Evolutionary conservation across 441 rosid species (phyloP).

Genomic region (Arabidopsis lyrata): DNA sequence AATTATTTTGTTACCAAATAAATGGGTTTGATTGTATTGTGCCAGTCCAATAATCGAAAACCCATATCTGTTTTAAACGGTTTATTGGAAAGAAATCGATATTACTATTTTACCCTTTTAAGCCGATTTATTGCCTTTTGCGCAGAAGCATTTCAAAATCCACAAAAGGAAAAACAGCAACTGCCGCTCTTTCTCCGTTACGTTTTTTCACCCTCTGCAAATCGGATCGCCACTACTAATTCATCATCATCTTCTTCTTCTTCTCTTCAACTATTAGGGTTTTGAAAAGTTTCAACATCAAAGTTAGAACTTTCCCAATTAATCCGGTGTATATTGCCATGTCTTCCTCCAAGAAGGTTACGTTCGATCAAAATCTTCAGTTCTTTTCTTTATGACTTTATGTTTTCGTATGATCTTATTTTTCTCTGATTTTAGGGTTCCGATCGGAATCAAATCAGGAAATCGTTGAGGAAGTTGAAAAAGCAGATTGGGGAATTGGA

Average conservation of each 20-base stretch:
- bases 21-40: background rate
- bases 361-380: background rate
- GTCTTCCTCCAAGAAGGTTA: conserved; percentile 48
- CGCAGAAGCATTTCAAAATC: background rate
- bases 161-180: background rate
- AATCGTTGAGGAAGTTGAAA: conserved; percentile 58
- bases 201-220: conserved; percentile 14
- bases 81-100: background rate
- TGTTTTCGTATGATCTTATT: background rate
- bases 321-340: conserved; percentile 33
- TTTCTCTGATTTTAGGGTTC: conserved; percentile 46
- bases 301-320: background rate
- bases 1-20: background rate
- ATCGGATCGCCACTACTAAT: background rate
- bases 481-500: conserved; percentile 57
- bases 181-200: conserved; percentile 40
- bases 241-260: conserved; percentile 8
- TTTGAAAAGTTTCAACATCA: background rate
- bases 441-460: conserved; percentile 47
- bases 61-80: background rate
- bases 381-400: background rate
- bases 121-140: background rate
- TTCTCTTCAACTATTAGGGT: background rate
- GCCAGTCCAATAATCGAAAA: background rate
- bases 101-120: background rate